Evolutionary conservation across 441 rosid species (phyloP).

Genomic region (Eutrema salsugineum): DNA sequence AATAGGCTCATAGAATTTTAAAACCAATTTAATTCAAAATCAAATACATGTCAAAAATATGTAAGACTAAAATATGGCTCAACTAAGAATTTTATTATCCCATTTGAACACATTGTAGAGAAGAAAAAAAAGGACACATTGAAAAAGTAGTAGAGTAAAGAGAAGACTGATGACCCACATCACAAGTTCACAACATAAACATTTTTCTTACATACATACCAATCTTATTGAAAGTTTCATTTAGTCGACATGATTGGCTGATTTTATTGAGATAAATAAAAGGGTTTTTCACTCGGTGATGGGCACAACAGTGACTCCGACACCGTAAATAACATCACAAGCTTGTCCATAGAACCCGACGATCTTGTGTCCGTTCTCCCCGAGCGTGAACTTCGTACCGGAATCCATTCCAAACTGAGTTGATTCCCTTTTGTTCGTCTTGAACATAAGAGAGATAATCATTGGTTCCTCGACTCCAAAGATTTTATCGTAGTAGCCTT

Average conservation of each 20-base stretch:
- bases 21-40: not conserved
- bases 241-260: no score
- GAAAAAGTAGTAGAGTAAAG: no score
- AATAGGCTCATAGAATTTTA: not conserved
- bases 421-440: constrained; percentile 21
- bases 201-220: no score
- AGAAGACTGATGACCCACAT: no score
- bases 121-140: no score
- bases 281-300: not conserved
- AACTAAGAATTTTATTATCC: no score
- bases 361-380: constrained; percentile 4
- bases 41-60: not conserved
- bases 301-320: constrained; percentile 15
- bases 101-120: no score
- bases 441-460: constrained; percentile 10
- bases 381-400: constrained; percentile 10
- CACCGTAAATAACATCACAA: constrained; percentile 14
- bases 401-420: constrained; percentile 10
- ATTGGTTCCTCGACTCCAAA: constrained; percentile 5
- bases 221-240: not conserved
- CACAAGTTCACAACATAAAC: no score
- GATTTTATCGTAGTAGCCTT: constrained; percentile 17
- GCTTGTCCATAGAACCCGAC: constrained; percentile 25
- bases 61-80: no score
- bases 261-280: not conserved